These are phyloP conservation scores for Wallacemonas sp. DNA, from an alignment of 208 protist genomes.

Conservation along the genomic window DNA sequence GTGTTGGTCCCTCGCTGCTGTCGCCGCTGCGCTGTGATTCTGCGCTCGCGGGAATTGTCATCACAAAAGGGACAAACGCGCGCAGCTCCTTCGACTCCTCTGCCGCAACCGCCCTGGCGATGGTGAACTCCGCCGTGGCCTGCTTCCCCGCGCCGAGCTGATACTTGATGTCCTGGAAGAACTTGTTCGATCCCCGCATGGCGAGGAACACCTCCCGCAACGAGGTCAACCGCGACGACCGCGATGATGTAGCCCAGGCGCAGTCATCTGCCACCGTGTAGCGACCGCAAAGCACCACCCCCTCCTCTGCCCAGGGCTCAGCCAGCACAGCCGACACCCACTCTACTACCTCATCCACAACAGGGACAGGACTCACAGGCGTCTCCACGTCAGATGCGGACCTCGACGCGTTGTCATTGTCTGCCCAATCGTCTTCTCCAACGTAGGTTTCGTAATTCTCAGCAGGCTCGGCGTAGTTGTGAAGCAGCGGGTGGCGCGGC, in stretches of 20 bases:
- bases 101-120: slow-evolving; percentile 56
- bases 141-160: slow-evolving; percentile 27
- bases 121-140: slow-evolving; percentile 36
- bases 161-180: slow-evolving; percentile 60
- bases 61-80: slow-evolving; percentile 65
- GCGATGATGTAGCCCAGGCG: slow-evolving; percentile 72
- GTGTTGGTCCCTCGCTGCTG: no score
- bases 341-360: slow-evolving; percentile 47
- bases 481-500: slow-evolving; percentile 47
- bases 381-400: slow-evolving; percentile 1
- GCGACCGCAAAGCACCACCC: slow-evolving; percentile 77
- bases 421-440: slow-evolving; percentile 58
- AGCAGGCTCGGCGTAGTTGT: slow-evolving; percentile 27
- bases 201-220: slow-evolving; percentile 74
- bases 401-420: not conserved
- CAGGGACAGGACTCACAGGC: not conserved
- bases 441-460: slow-evolving; percentile 82
- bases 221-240: slow-evolving; percentile 42
- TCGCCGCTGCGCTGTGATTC: no score
- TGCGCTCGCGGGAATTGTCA: slow-evolving; percentile 13
- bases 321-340: slow-evolving; percentile 35
- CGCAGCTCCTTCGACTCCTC: slow-evolving; percentile 65
- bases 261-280: slow-evolving; percentile 82
- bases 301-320: slow-evolving; percentile 30
- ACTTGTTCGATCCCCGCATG: slow-evolving; percentile 83